Evolutionary conservation across 768 basidiomycete species (phyloP), one percentile per base, ranked within the genome.

Genomic region (Rossbeevera mucosa): DNA sequence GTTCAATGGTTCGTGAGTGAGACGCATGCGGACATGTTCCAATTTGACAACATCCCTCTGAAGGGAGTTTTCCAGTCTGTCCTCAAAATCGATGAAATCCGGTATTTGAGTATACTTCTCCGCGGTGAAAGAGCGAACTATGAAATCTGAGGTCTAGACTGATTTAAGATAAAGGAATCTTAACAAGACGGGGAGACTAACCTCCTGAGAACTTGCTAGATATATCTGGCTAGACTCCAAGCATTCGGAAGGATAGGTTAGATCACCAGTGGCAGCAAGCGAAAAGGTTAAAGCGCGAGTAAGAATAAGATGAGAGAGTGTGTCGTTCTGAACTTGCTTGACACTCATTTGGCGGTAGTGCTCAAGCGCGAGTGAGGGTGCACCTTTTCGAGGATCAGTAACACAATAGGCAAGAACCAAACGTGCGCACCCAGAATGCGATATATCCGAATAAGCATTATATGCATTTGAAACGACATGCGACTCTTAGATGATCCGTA

Each of bases 51-150:
- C 76, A 56, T 93, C 90, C 22, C 91, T 80, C 65, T 93, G 88
- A 8, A 94, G 75, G 5, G 92, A 94, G 65, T 85, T 87, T 54
- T 92, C 88, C 8, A 95, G 72, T 33, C 81, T 78, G 46, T 87
- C 83, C 64, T 94, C 88, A 53, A 94, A 93, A 6, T 71, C 68
- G 50, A 90, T 82, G 62, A 95, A 93, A 62, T 94, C 88, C 18
- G 87, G 83, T 50, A 94, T 87, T 85, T 94, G 89, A 24, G 88
- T 86, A 65, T 92, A 92, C 67, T 88, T 92, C 69, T 94, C 91
- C 11, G 73, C 68, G 11, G 76, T 79, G 65, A 93, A 91, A 8
- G 89, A 89, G 42, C 86, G 81, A 53, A 86, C 80, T 43, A 93
- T 74, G 61, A 85, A 91, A 55, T 93, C 92, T 12, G 86, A 79